Base-by-base conservation (phyloP, 352 stramenopile genomes). In the Phytophthora syringae region DNA sequence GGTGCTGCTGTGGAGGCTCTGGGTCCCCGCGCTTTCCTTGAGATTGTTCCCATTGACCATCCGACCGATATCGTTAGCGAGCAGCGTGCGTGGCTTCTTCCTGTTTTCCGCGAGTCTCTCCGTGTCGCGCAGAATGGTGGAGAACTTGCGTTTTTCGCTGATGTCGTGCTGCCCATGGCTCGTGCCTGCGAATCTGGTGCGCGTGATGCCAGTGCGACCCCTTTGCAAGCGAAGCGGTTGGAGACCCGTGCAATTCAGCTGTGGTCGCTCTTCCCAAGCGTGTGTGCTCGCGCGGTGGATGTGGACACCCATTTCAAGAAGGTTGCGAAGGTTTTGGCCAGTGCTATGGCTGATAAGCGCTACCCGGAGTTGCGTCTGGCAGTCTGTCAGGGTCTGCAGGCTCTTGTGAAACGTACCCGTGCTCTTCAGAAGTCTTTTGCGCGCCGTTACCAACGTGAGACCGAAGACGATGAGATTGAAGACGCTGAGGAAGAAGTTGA, bases 311-410 rank as follows among this genome's bases (percentile, higher is more conserved):
- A 84, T 27, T 96, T 96, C 60, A 94, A 94, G 78, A 91, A 84
- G 64, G 78, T 96, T 39, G 88, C 88, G 44, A 96, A 96, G 82
- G 64, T 91, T 36, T 74, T 96, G 9, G 86, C 86, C 13, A 96
- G 93, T 48, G 88, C 88, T 34, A 94, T 96, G 85, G 80, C 80
- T 27, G 88, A 96, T 71, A 84, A 94, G 73, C 86, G 88, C 25
- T 95, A 92, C 67, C 88, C 88, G 2, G 84, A 94, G 60, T 70
- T 96, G 49, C 88, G 86, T 16, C 77, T 93, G 34, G 75, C 84
- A 25, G 85, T 96, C n/a, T 96, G 88, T 63, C 86, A 94, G 61
- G 88, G 88, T 65, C 83, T 96, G 11, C 84, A 93, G 55, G 80
- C 76, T 5, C 76, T 96, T 7, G 81, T 96, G 27, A 95, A 93